These are phyloP conservation scores for Trichoderma cornu-damae DNA, from an alignment of 2,329 filamentous ascomycete genomes.

Conservation along the genomic window DNA sequence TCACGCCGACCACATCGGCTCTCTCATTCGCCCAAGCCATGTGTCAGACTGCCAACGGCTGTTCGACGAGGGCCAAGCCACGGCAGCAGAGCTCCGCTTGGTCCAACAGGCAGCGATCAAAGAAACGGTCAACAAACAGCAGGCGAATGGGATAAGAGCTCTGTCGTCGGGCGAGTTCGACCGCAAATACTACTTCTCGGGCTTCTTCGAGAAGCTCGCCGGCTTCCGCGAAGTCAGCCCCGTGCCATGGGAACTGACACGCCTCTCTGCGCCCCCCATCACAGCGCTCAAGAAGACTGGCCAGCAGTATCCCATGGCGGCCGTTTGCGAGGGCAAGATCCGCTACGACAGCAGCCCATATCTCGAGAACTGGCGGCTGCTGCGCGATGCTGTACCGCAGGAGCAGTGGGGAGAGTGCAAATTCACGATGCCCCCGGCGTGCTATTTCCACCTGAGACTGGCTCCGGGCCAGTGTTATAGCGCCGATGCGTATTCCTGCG, in stretches of 20 bases:
- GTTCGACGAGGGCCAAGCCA: constrained; percentile 46
- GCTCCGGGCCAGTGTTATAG: constrained; percentile 50
- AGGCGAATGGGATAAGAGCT: constrained; percentile 55
- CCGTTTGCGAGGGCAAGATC: constrained; percentile 41
- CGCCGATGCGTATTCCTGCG: constrained; percentile 46
- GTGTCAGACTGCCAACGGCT: constrained; percentile 49
- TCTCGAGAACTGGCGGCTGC: constrained; percentile 40
- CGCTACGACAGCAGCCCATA: constrained; percentile 38
- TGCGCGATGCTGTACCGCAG: constrained; percentile 43
- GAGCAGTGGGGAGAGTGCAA: constrained; percentile 60
- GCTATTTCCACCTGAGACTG: constrained; percentile 59
- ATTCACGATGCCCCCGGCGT: constrained; percentile 61
- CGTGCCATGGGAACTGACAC: constrained; percentile 36
- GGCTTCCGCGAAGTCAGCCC: constrained; percentile 37
- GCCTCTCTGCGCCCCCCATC: constrained; percentile 36
- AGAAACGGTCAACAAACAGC: constrained; percentile 60
- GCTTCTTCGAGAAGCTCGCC: constrained; percentile 44
- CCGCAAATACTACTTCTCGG: constrained; percentile 46
- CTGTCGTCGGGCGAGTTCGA: constrained; percentile 67
- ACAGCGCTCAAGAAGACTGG: constrained; percentile 37
- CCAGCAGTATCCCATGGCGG: constrained; percentile 37
- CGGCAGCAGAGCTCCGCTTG: constrained; percentile 42
- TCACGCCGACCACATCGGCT: constrained; percentile 68
- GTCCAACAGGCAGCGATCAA: constrained; percentile 59
- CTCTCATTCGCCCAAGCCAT: constrained; percentile 59